phyloP scores from a whole-genome alignment of 2,329 filamentous ascomycete species.

The Aspergillus luchuensis region DNA sequence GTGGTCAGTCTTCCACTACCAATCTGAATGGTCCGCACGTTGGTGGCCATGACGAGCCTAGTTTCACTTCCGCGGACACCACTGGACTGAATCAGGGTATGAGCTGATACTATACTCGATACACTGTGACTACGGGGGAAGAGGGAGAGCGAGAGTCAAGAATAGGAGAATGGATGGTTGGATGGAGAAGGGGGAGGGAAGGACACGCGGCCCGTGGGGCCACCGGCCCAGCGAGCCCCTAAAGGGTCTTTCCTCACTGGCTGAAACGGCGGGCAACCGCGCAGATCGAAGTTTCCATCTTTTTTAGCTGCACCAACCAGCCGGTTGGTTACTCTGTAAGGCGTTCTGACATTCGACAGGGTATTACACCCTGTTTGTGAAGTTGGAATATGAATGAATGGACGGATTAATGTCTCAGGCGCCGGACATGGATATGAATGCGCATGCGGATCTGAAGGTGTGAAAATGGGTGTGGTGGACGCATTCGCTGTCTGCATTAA shows the following conservation, averaged over 20 bases:
- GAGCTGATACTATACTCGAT: not conserved
- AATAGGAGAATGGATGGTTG: conserved; percentile 10
- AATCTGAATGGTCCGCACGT: not conserved
- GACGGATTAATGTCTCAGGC: not conserved
- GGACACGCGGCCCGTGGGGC: conserved; percentile 32
- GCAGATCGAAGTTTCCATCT: conserved; percentile 19
- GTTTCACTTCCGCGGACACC: not conserved
- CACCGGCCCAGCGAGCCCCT: conserved; percentile 8
- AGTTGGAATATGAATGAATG: too few relatives aligned
- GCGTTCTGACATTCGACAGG: not conserved
- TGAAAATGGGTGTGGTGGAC: not conserved
- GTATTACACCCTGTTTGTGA: not conserved
- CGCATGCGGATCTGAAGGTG: not conserved
- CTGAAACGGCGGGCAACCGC: conserved; percentile 20
- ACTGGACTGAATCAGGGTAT: not conserved
- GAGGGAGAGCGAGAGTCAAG: not conserved
- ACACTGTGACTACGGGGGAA: too few relatives aligned
- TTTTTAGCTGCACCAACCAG: conserved; percentile 5
- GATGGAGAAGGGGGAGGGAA: conserved; percentile 4
- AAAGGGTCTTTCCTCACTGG: conserved; percentile 17
- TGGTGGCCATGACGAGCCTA: not conserved
- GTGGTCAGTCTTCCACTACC: not conserved
- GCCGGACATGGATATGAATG: not conserved
- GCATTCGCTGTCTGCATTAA: not conserved
- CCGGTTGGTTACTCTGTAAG: not conserved